A percentile compares a stretch with the other conserved stretches of the same genome.
Evolutionary conservation across 371 early-diverging fungal species (phyloP).

Genomic region (Saksenaea vasiformis): DNA sequence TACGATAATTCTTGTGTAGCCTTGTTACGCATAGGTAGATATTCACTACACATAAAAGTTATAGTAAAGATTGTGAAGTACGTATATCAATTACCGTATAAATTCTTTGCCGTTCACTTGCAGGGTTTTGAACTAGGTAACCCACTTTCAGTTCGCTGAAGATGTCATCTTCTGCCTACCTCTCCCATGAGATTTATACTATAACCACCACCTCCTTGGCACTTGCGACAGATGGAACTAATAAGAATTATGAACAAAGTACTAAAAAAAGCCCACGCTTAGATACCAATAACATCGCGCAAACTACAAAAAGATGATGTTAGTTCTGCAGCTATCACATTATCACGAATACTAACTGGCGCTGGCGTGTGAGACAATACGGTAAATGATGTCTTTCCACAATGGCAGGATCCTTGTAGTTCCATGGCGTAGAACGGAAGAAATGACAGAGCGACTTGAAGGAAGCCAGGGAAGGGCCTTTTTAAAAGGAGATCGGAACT

Average conservation of each 20-base stretch:
- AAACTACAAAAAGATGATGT: too few relatives aligned
- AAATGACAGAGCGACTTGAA: too few relatives aligned
- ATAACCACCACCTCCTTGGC: slow-evolving; percentile 51
- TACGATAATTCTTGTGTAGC: slow-evolving; percentile 37
- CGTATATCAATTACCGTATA: slow-evolving; percentile 26
- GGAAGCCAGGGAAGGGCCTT: too few relatives aligned
- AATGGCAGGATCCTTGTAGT: slow-evolving; percentile 5
- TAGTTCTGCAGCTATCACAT: too few relatives aligned
- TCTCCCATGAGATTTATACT: slow-evolving; percentile 48
- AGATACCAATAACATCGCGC: slow-evolving; percentile 49
- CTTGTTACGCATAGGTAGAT: slow-evolving; percentile 41
- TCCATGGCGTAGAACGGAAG: slow-evolving; percentile 41
- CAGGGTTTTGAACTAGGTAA: slow-evolving; percentile 28
- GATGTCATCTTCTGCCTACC: slow-evolving; percentile 16
- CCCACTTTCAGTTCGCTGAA: neutral
- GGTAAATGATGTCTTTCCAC: too few relatives aligned
- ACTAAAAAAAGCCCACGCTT: neutral
- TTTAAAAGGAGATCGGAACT: too few relatives aligned
- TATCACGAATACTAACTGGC: too few relatives aligned
- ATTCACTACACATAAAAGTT: slow-evolving; percentile 21
- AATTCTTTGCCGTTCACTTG: slow-evolving; percentile 38
- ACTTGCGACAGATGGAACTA: slow-evolving; percentile 55
- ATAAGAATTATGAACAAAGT: neutral
- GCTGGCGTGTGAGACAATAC: too few relatives aligned
- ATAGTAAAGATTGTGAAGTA: too few relatives aligned